Percentiles rank a stretch among this genome's conserved stretches.
Conservation (phyloP, 202 grass and related monocot species). For the Bolboschoenoplectus hybrid region DNA sequence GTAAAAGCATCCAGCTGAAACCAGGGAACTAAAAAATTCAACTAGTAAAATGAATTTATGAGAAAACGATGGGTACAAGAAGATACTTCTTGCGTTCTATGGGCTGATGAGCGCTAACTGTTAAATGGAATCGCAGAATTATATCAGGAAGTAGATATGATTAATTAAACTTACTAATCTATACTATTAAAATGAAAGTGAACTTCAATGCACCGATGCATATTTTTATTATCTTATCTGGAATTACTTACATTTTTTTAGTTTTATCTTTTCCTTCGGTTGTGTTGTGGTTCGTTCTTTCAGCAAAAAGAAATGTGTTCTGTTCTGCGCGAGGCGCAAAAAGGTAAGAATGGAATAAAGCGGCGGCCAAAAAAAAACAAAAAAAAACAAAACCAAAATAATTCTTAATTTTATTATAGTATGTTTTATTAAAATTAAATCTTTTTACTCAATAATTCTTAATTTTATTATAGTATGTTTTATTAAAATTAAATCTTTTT, state of each 20-base stretch:
- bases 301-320: neutral
- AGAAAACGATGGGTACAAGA: neutral
- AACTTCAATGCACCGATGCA: neutral
- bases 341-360: constrained; percentile 25
- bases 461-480: too few relatives aligned
- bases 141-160: neutral
- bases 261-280: neutral
- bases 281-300: neutral
- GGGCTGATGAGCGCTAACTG: too few relatives aligned
- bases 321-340: neutral
- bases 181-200: neutral
- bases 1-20: too few relatives aligned
- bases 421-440: too few relatives aligned
- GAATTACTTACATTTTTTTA: neutral
- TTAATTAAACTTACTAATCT: neutral
- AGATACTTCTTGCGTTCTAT: too few relatives aligned
- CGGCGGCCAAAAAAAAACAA: neutral
- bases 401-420: too few relatives aligned
- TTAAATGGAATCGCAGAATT: neutral
- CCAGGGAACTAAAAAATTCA: too few relatives aligned
- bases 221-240: neutral
- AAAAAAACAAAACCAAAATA: neutral
- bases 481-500: too few relatives aligned
- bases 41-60: neutral
- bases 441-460: too few relatives aligned